These are phyloP conservation scores for Stephanocyclus meneghinianus DNA, from an alignment of 352 stramenopile species.

Conservation along the genomic window DNA sequence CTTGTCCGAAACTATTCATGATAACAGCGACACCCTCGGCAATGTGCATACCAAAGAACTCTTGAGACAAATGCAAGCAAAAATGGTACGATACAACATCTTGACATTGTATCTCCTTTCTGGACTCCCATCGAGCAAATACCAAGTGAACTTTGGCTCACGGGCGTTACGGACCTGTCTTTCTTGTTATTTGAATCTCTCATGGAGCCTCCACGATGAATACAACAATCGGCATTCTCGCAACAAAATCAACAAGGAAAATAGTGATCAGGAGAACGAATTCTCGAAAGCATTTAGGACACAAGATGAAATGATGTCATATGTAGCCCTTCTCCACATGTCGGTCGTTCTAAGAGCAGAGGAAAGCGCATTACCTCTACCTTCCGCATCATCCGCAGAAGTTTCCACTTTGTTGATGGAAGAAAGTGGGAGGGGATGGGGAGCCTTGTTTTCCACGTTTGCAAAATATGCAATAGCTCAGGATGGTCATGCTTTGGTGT, in stretches of 20 bases:
- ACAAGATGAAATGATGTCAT: conserved; percentile 58
- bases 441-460: conserved; percentile 47
- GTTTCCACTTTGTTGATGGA: conserved; percentile 38
- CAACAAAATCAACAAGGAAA: no score
- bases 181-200: conserved; percentile 45
- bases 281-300: conserved; percentile 15
- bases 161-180: conserved; percentile 46
- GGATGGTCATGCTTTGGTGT: background rate
- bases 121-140: conserved; percentile 39
- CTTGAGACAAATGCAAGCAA: conserved; percentile 44
- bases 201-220: conserved; percentile 20
- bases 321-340: conserved; percentile 46
- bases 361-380: conserved; percentile 33
- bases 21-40: background rate
- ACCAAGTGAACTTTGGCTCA: conserved; percentile 53
- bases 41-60: conserved; percentile 7
- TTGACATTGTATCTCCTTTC: conserved; percentile 48
- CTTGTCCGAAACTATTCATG: background rate
- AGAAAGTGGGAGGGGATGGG: conserved; percentile 51
- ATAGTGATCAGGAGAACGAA: background rate
- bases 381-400: conserved; percentile 10
- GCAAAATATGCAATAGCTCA: conserved; percentile 8
- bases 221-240: background rate
- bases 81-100: conserved; percentile 57
- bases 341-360: conserved; percentile 39